Base-by-base conservation (phyloP, 1,139 yeast species). In the Yamadazyma epiphylla region DNA sequence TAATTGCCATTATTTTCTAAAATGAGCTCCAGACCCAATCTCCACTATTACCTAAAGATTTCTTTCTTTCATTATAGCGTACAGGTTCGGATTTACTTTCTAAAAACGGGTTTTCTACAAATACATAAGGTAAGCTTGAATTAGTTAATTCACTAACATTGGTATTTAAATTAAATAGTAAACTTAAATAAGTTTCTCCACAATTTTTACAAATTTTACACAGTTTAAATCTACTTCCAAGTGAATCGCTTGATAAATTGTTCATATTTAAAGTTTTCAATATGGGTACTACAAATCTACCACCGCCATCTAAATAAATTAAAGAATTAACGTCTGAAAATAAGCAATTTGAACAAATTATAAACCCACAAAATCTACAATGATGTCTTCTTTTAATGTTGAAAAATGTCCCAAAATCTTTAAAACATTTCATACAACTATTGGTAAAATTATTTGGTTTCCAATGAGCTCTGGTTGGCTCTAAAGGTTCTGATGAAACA, bases 21-120 rank as follows among this genome's bases (percentile, higher is more conserved):
- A 67, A 67, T 3, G 71, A 63, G 42, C 71, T 64, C 73, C 74
- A 67, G 19, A 59, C 60, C 74, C 74, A 67, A 43, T 66, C 73
- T 1, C 58, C 19, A 42, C 43, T 41, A 15, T 31, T 34, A 19
- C 29, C 32, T 13, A 42, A 27, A 13, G 40, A 37, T 25, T 27
- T 35, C 15, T 35, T 33, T 16, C 39, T 31, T 20, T 39, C 38
- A 11, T 27, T 21, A 6, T 17, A 15, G n/a, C 25, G 30, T 11
- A 16, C 23, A 3, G 22, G 22, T 14, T 28, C 24, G 7, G 25
- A 13, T 22, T 36, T 34, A 22, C 35, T 37, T 27, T 28, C 45
- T 8, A 58, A 33, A 38, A 54, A 64, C 4, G 71, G 70, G 41
- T 66, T 66, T 35, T 66, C 72, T 16, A 64, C 53, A 33, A 55